Evolutionary conservation across 768 basidiomycete genomes (phyloP), one percentile per base, ranked within the genome.

Genomic region (Pluteus cervinus): DNA sequence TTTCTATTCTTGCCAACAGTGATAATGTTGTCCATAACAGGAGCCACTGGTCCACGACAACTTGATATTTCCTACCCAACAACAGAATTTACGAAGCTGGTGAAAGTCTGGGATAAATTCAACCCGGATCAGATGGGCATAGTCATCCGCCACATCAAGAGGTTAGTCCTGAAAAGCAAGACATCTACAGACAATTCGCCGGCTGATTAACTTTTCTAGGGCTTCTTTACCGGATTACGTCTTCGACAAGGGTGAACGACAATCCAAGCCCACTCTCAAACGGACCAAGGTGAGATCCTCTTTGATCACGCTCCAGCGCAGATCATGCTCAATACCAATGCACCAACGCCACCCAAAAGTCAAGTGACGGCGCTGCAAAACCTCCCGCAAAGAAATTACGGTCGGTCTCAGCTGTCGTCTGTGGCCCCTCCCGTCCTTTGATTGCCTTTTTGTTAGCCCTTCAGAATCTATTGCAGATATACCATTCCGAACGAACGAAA

Each of bases 41-140:
- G 83, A 14, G 67, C 83, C 5, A 62, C 71, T 43, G 91, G 85
- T 18, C 81, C 86, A 36, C 75, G 93, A 46, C 82, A 76, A 54
- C 69, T 99, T 47, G 96, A 99, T 59, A 93, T 99, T 41, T 93
- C 93, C 33, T 97, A 92, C 63, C 96, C 96, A 4, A 96, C 90
- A 4, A 86, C 83, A 18, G 90, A 97, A 52, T 99, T 98, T 57
- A 86, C 82, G 8, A 91, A 93, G 57, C 73, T 89, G 37, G 90
- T 93, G 52, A 93, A 93, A 59, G 65, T 77, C 66, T 98, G 96
- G 92, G 94, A 98, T 54, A 84, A 86, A 55, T 98, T 83, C 49
- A 87, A 98, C 42, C 85, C 90, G 49, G 68, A 76, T 10, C 79
- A 77, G 38, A 99, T 99, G 96, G 91, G 92, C 15, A 86, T 99